These are phyloP conservation scores for Patellifolia procumbens DNA, from an alignment of 179 eudicot species.

Conservation along the genomic window DNA sequence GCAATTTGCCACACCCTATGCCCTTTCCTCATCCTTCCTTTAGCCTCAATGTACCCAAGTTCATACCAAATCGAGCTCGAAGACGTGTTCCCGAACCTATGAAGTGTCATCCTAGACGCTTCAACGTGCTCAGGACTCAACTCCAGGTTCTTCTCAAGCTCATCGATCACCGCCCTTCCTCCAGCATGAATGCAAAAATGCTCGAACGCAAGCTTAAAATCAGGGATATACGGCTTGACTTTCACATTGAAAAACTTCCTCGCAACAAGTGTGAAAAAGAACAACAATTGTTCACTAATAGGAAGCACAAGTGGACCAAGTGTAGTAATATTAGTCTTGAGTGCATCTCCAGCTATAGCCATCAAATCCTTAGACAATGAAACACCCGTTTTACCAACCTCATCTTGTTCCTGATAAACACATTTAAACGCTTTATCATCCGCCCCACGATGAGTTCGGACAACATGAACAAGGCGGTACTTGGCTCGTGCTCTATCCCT, in stretches of 20 bases:
- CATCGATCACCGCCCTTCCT: constrained; percentile 69
- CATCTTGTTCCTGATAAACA: constrained; percentile 64
- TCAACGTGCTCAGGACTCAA: constrained; percentile 51
- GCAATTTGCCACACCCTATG: constrained; percentile 78
- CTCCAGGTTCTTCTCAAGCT: constrained; percentile 64
- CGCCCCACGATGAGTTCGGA: constrained; percentile 57
- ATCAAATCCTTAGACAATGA: constrained; percentile 58
- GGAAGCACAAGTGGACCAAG: constrained; percentile 63
- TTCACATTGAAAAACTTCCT: constrained; percentile 44
- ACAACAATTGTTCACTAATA: constrained; percentile 54
- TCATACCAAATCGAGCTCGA: constrained; percentile 78
- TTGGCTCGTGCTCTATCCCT: constrained; percentile 44
- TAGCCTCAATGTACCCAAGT: constrained; percentile 61
- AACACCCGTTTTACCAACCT: constrained; percentile 49
- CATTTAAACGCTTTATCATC: constrained; percentile 57
- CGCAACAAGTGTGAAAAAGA: constrained; percentile 43
- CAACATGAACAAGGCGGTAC: constrained; percentile 58
- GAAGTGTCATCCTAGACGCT: constrained; percentile 69
- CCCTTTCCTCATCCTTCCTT: constrained; percentile 61
- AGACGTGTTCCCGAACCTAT: constrained; percentile 68
- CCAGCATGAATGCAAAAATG: constrained; percentile 77
- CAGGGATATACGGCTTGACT: constrained; percentile 62
- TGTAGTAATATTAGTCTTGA: constrained; percentile 57
- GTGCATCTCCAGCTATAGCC: constrained; percentile 63
- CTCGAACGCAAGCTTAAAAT: constrained; percentile 64